Evolutionary conservation across 768 basidiomycete species (phyloP), one percentile per base, ranked within the genome.

Genomic region (Boletus subparvulus): DNA sequence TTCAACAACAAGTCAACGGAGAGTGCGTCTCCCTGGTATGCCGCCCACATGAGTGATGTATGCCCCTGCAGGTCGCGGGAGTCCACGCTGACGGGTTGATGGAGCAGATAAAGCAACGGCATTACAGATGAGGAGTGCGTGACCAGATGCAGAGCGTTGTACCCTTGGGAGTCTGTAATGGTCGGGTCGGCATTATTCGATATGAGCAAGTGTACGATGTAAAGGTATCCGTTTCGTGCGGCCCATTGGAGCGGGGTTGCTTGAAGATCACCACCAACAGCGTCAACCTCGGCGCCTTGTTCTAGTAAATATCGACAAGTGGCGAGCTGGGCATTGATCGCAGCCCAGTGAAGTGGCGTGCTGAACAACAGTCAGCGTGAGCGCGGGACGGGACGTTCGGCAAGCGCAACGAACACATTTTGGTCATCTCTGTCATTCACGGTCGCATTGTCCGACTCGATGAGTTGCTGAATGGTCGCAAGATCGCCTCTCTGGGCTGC

Each of bases 241-340:
- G 97, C 97, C 97, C 97, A 99, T 71, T 98, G 95, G 77, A 98
- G 82, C 1, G 97, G 94, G 1, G 95, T 96, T 2, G 95, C 96
- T 30, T 88, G 80, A 30, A 99, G 83, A 72, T 98, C 96, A 5
- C 97, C 97, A 19, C 97, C 97, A 10, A 90, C 76, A 4, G 93
- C 92, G 61, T 99, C 97, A 19, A 98, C 90, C 52, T 96, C 92
- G 0, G 96, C 96, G 21, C 95, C 96, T 64, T 92, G 86, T 61
- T 94, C 92, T 36, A 99, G 77, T 17, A 99, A 79, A 62, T 87
- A 90, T 35, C 88, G 83, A 73, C 94, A 97, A 26, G 90, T 87
- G 1, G 85, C 80, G n/a, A 96, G 77, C 67, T 98, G 94, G 4
- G 94, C 94, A 65, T 98, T 98, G 68, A 98, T 98, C 1, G 95